Evolutionary conservation across 2,329 filamentous ascomycete genomes (phyloP), one percentile per base, ranked within the genome.

Genomic region (Aureobasidium subglaciale): DNA sequence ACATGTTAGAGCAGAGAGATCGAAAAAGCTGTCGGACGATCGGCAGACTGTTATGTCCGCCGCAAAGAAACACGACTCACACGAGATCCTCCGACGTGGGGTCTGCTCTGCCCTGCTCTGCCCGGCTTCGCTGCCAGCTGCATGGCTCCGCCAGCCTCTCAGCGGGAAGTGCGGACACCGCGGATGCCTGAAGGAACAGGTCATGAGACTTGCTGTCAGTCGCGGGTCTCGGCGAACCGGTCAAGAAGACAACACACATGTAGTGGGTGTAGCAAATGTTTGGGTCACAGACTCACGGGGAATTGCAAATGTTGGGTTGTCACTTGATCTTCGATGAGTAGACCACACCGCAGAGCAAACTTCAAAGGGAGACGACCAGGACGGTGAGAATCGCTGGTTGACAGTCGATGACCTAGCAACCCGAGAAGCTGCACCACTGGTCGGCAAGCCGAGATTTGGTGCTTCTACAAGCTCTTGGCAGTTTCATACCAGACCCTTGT

Each of bases 401-500:
- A 30, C n/a, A 37, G n/a, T 8, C 7, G n/a, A 15, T 24, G 43
- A 9, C 22, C 43, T 8, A 13, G 9, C 29, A 15, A 25, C 30
- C 16, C 40, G 16, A 15, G 20, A 20, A 10, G n/a, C 35, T 25
- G 22, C 22, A 6, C 16, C 18, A 25, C n/a, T n/a, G n/a, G n/a
- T n/a, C 15, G 22, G 10, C 24, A 25, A 27, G 46, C 46, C 37
- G 37, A 22, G 13, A 40, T 40, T 40, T 40, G 37, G 8, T 40
- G 37, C 15, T 7, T 40, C 16, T 18, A 50, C 46, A 50, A 38
- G 46, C 46, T n/a, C 46, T 50, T 38, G 32, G 46, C 46, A n/a
- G 46, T 50, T 50, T 50, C 46, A 50, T 38, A 50, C 46, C 32
- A 50, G 46, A 50, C 46, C 46, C 32, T 49, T 37, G 45, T 49